These are phyloP conservation scores for Rhizodiscina lignyota DNA, from an alignment of 495 filamentous ascomycete species.

Conservation along the genomic window DNA sequence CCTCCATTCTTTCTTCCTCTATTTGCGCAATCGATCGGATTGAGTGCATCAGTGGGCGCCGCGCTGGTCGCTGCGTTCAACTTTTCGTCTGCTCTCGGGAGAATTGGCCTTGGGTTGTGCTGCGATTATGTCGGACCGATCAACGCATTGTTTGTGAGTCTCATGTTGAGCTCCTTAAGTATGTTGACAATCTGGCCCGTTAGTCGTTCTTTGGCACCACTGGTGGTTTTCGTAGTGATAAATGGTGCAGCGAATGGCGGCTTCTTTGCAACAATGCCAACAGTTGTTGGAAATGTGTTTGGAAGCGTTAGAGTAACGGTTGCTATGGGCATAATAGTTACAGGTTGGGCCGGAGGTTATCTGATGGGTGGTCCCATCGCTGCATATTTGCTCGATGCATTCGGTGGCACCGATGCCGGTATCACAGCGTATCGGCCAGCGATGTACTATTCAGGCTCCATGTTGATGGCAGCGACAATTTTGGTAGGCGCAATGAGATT, in stretches of 20 bases:
- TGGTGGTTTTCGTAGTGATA: slow-evolving; percentile 33
- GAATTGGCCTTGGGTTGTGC: slow-evolving; percentile 31
- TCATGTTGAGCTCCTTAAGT: slow-evolving; percentile 32
- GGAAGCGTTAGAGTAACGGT: slow-evolving; percentile 34
- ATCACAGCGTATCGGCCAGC: slow-evolving; percentile 36
- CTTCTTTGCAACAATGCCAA: slow-evolving; percentile 45
- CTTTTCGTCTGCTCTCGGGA: slow-evolving; percentile 34
- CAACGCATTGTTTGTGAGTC: slow-evolving; percentile 32
- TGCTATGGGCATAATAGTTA: slow-evolving; percentile 45
- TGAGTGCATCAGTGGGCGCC: slow-evolving; percentile 31
- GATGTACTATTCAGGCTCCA: slow-evolving; percentile 44
- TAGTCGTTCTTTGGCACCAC: slow-evolving; percentile 32
- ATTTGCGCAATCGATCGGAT: slow-evolving; percentile 27
- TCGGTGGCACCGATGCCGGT: slow-evolving; percentile 28
- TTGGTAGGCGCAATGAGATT: too few species aligned
- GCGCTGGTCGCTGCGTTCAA: slow-evolving; percentile 38
- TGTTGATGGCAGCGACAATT: too few species aligned
- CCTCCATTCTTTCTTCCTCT: slow-evolving; percentile 43
- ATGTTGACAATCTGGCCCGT: slow-evolving; percentile 42
- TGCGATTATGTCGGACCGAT: slow-evolving; percentile 34
- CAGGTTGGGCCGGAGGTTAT: slow-evolving; percentile 42
- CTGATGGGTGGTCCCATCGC: slow-evolving; percentile 44
- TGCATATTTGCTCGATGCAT: slow-evolving; percentile 37
- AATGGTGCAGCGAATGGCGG: slow-evolving; percentile 40
- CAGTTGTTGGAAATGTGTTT: slow-evolving; percentile 40